Conservation (phyloP, 148 eudicot genomes). For the Fagopyrum tataricum region DNA sequence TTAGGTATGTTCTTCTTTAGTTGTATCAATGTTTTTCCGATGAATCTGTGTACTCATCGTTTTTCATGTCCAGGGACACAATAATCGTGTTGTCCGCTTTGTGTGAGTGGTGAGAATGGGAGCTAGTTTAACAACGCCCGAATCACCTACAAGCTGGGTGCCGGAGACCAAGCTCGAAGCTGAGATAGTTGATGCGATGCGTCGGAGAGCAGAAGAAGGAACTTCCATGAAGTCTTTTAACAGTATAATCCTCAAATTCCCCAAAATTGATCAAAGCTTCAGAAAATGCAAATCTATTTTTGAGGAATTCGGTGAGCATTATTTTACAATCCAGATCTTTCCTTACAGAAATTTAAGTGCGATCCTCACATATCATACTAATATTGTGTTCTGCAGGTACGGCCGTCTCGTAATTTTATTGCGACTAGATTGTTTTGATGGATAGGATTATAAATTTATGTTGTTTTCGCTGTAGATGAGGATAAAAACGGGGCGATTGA, state of each 20-base stretch:
- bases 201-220: conserved; percentile 57
- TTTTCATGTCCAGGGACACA: not conserved
- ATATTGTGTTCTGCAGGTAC: no score
- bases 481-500: conserved; percentile 75
- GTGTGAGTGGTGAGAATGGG: conserved; percentile 42
- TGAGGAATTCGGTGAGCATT: conserved; percentile 59
- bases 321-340: not conserved
- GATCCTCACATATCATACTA: not conserved
- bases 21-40: not conserved
- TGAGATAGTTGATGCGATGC: conserved; percentile 72
- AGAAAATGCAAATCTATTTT: conserved; percentile 70
- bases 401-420: no score
- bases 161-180: conserved; percentile 76
- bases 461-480: conserved; percentile 42
- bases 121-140: conserved; percentile 40
- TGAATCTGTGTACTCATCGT: not conserved
- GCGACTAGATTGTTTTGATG: not conserved
- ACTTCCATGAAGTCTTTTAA: conserved; percentile 66
- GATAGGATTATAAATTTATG: not conserved
- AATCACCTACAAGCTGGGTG: conserved; percentile 25
- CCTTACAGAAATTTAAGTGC: not conserved
- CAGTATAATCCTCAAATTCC: conserved; percentile 73
- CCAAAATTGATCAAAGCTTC: conserved; percentile 79
- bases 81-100: not conserved
- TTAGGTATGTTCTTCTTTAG: not conserved